Conservation (phyloP, 257 asterid genomes). For the Lithospermum erythrorhizon region DNA sequence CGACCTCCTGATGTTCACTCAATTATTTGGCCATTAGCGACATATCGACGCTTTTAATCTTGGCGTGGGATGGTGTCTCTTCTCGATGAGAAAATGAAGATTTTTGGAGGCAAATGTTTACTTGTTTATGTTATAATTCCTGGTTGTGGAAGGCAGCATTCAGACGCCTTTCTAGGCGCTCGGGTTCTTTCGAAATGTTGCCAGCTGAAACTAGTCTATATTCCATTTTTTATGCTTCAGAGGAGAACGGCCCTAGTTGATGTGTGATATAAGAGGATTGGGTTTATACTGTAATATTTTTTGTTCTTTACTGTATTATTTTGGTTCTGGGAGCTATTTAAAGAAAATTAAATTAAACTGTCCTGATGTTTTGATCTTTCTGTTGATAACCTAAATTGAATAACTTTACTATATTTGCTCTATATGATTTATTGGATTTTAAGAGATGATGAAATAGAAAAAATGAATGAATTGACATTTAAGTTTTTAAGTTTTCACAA, state of each 20-base stretch:
- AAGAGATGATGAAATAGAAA: too few relatives aligned
- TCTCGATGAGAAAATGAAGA: neutral
- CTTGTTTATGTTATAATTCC: neutral
- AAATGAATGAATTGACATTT: too few relatives aligned
- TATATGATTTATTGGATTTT: too few relatives aligned
- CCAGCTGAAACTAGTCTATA: neutral
- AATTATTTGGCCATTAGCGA: neutral
- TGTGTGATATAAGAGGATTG: neutral
- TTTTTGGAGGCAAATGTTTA: neutral
- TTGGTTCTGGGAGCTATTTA: neutral
- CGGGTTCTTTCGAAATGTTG: too few relatives aligned
- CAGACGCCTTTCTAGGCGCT: neutral
- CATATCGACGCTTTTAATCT: neutral
- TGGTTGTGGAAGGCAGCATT: neutral
- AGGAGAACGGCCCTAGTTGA: neutral
- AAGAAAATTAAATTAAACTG: too few relatives aligned
- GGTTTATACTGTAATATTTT: neutral
- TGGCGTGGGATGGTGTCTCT: neutral
- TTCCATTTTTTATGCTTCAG: neutral
- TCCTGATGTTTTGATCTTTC: too few relatives aligned
- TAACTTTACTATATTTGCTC: too few relatives aligned
- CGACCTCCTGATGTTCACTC: neutral
- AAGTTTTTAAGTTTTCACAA: too few relatives aligned
- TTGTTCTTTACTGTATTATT: neutral
- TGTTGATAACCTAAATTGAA: too few relatives aligned